Conservation (phyloP, 2,329 filamentous ascomycete species). For the Colletotrichum eleusines region DNA sequence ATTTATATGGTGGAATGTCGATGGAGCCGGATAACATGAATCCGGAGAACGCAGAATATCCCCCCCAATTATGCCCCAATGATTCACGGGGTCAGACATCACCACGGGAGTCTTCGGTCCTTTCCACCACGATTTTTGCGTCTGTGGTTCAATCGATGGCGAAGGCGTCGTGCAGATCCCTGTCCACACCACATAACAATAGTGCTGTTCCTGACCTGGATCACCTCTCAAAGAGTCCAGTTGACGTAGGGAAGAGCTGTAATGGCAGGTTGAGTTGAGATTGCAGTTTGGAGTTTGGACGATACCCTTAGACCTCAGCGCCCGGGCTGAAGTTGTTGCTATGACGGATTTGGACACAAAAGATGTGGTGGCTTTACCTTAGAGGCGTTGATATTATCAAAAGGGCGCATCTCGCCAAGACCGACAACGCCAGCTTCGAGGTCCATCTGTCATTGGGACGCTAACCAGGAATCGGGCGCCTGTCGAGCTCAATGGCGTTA, state of each 20-base stretch:
- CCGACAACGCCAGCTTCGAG: slow-evolving; percentile 12
- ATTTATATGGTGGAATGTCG: slow-evolving; percentile 39
- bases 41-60: slow-evolving; percentile 18
- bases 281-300: neutral
- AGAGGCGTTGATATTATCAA: neutral
- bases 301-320: neutral
- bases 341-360: slow-evolving; percentile 9
- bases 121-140: slow-evolving; percentile 20
- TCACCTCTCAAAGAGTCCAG: slow-evolving; percentile 20
- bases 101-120: neutral
- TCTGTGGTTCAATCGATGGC: slow-evolving; percentile 6
- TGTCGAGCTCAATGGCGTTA: slow-evolving; percentile 2
- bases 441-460: slow-evolving; percentile 11
- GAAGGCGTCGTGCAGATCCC: slow-evolving; percentile 32
- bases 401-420: slow-evolving; percentile 2
- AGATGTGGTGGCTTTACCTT: slow-evolving; percentile 5
- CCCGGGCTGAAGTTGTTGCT: neutral
- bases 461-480: slow-evolving; percentile 15
- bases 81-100: slow-evolving; percentile 12
- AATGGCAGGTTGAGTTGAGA: neutral
- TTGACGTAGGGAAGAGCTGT: neutral
- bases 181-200: slow-evolving; percentile 13
- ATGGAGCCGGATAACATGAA: slow-evolving; percentile 2
- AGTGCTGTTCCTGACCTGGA: slow-evolving; percentile 21
- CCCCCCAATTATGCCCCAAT: neutral